Conservation (phyloP, 352 stramenopile species). For the Elongisporangium prolatum region DNA sequence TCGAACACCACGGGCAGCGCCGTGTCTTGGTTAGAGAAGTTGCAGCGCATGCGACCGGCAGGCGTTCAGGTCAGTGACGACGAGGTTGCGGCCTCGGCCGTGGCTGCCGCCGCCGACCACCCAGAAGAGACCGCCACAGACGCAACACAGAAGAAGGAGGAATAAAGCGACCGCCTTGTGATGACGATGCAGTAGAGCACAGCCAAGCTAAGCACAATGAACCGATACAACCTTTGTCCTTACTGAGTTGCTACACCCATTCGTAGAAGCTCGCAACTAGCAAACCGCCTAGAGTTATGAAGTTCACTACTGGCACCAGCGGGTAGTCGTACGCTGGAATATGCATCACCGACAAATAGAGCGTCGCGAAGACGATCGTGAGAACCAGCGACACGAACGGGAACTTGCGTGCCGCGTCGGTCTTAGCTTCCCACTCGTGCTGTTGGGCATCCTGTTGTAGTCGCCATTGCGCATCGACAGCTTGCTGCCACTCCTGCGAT, state of each 20-base stretch:
- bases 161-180: not conserved
- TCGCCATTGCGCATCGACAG: slow-evolving; percentile 15
- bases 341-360: slow-evolving; percentile 55
- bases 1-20: slow-evolving; percentile 60
- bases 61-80: slow-evolving; percentile 32
- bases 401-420: slow-evolving; percentile 19
- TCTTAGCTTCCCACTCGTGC: slow-evolving; percentile 20
- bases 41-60: slow-evolving; percentile 83
- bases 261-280: slow-evolving; percentile 29
- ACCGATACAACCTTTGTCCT: not conserved
- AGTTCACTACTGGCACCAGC: slow-evolving; percentile 49
- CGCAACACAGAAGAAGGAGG: not conserved
- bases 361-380: slow-evolving; percentile 38
- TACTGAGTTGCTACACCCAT: slow-evolving; percentile 14
- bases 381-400: slow-evolving; percentile 52
- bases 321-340: slow-evolving; percentile 37
- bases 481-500: slow-evolving; percentile 36
- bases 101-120: slow-evolving; percentile 18
- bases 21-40: slow-evolving; percentile 84
- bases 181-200: not conserved
- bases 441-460: slow-evolving; percentile 24
- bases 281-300: slow-evolving; percentile 33
- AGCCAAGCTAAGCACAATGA: not conserved
- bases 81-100: slow-evolving; percentile 21
- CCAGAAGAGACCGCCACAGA: slow-evolving; percentile 8